Evolutionary conservation across 305 asterid species (phyloP).

Genomic region (Fraxinus sp.): DNA sequence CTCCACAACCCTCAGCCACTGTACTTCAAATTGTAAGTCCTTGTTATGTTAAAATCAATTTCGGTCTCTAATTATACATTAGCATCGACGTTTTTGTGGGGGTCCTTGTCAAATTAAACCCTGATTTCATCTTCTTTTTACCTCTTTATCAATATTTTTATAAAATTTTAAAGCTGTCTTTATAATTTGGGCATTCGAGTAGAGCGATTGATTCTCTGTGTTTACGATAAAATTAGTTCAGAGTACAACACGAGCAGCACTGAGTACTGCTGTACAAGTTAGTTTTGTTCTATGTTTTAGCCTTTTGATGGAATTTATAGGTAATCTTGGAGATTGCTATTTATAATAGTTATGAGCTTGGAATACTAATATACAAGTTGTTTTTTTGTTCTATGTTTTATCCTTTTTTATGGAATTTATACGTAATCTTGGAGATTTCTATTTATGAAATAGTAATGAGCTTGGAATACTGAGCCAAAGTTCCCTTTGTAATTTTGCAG

Average conservation of each 20-base stretch:
- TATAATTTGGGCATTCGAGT: background rate
- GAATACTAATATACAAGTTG: background rate
- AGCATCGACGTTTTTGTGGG: background rate
- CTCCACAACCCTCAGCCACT: background rate
- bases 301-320: background rate
- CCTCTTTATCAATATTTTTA: background rate
- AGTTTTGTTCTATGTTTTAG: background rate
- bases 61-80: background rate
- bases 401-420: background rate
- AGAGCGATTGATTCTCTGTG: background rate
- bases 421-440: background rate
- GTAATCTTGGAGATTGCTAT: background rate
- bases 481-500: background rate
- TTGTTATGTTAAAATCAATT: background rate
- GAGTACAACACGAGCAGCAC: background rate
- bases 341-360: background rate
- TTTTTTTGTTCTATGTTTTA: background rate
- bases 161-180: background rate
- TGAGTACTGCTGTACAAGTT: background rate
- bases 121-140: background rate
- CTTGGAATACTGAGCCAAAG: background rate
- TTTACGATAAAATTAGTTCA: background rate
- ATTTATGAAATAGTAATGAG: background rate
- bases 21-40: background rate
- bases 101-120: background rate